phyloP scores from a whole-genome alignment of 2,329 filamentous ascomycete species.

The Fusarium chuoi region DNA sequence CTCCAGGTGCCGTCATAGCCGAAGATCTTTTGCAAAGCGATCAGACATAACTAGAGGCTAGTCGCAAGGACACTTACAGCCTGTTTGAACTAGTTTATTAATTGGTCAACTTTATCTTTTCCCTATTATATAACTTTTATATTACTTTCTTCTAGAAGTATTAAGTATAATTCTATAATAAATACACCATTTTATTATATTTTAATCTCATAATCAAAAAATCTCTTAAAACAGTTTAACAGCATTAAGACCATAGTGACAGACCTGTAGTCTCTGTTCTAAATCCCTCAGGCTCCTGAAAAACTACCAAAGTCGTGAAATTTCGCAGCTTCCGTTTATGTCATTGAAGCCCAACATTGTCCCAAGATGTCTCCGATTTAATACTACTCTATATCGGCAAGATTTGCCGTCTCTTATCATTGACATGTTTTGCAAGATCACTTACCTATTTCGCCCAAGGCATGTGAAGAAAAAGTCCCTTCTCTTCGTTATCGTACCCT shows the following conservation, averaged over 20 bases:
- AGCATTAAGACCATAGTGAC: too few relatives aligned
- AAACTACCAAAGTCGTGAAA: rapidly evolving
- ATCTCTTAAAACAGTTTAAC: too few relatives aligned
- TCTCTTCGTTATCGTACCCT: neutral
- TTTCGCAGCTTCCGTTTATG: neutral
- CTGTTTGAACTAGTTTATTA: rapidly evolving
- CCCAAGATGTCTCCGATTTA: neutral
- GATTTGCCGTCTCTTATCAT: neutral
- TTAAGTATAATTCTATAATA: too few relatives aligned
- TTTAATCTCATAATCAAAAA: rapidly evolving
- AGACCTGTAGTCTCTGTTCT: too few relatives aligned
- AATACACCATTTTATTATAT: too few relatives aligned
- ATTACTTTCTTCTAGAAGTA: neutral
- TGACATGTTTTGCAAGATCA: neutral
- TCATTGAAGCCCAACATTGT: neutral
- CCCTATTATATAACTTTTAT: too few relatives aligned
- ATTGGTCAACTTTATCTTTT: neutral
- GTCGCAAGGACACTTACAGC: neutral
- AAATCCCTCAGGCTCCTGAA: neutral
- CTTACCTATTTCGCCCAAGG: neutral
- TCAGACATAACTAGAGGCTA: neutral
- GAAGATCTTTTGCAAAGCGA: neutral
- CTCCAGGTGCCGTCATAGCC: neutral
- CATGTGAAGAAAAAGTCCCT: neutral
- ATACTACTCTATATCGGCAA: neutral